Percentiles rank a stretch among this genome's conserved stretches.
Conservation (phyloP, 768 basidiomycete species). For the Boletus rufocinnamomeus region DNA sequence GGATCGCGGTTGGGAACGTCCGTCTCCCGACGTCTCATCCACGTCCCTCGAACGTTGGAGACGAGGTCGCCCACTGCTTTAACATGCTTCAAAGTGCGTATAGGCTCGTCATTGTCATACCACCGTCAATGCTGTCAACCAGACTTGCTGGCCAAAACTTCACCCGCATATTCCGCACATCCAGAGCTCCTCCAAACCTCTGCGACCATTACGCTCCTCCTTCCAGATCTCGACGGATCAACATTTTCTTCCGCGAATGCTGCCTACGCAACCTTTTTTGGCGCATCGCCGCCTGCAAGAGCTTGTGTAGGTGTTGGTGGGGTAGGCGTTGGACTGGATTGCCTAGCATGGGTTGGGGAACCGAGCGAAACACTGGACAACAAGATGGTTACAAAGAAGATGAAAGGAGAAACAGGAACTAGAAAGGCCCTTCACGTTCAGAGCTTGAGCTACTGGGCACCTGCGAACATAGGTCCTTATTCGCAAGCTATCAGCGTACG, state of each 20-base stretch:
- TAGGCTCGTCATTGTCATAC: not conserved
- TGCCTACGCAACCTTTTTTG: slow-evolving; percentile 81
- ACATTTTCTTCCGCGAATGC: slow-evolving; percentile 77
- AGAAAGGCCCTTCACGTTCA: slow-evolving; percentile 91
- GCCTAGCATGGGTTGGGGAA: slow-evolving; percentile 59
- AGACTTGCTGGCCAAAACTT: slow-evolving; percentile 56
- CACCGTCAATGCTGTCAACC: slow-evolving; percentile 1
- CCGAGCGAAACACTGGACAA: slow-evolving; percentile 6
- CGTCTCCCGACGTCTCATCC: slow-evolving; percentile 24
- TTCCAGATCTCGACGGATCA: slow-evolving; percentile 68
- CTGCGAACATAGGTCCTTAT: slow-evolving; percentile 98
- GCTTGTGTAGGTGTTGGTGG: slow-evolving; percentile 87
- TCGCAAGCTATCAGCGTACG: slow-evolving; percentile 87
- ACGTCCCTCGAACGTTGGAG: slow-evolving; percentile 62
- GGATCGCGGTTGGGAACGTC: slow-evolving; percentile 71
- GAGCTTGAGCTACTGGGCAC: slow-evolving; percentile 96
- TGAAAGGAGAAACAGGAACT: slow-evolving; percentile 32
- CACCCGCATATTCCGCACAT: slow-evolving; percentile 38
- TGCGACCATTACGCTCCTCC: slow-evolving; percentile 76
- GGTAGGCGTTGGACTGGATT: slow-evolving; percentile 69
- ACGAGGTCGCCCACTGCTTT: slow-evolving; percentile 76
- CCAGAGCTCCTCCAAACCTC: slow-evolving; percentile 21
- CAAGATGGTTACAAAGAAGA: slow-evolving; percentile 15
- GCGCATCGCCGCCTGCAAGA: slow-evolving; percentile 87
- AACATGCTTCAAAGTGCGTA: slow-evolving; percentile 55